These are phyloP conservation scores for Talaromyces islandicus DNA, from an alignment of 2,329 filamentous ascomycete species.

Conservation along the genomic window DNA sequence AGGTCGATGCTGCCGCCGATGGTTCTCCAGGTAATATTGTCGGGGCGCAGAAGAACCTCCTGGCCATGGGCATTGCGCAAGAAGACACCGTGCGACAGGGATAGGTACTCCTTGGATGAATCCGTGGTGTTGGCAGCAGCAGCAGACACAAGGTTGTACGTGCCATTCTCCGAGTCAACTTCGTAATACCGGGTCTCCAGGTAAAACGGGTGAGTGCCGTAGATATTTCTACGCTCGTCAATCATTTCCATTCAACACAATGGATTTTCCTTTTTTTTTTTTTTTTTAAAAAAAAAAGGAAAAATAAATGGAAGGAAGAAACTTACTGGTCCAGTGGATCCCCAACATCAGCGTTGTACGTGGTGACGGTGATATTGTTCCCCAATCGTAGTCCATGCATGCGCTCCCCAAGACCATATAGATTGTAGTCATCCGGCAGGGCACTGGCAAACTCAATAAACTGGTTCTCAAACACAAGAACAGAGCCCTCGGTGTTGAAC, in stretches of 20 bases:
- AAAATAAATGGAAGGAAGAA: background rate
- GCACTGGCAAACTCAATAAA: slow-evolving; percentile 67
- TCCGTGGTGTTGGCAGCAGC: slow-evolving; percentile 44
- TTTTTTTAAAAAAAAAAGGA: no score
- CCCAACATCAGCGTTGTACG: slow-evolving; percentile 63
- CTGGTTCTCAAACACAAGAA: slow-evolving; percentile 68
- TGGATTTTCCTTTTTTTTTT: background rate
- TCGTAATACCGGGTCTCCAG: slow-evolving; percentile 72
- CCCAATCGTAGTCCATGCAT: slow-evolving; percentile 67
- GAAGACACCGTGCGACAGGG: slow-evolving; percentile 71
- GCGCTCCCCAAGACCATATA: slow-evolving; percentile 69
- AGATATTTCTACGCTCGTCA: slow-evolving; percentile 51
- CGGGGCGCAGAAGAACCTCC: slow-evolving; percentile 60
- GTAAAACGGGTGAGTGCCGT: slow-evolving; percentile 73
- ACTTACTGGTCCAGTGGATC: slow-evolving; percentile 41
- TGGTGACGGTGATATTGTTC: slow-evolving; percentile 64
- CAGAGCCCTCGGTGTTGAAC: slow-evolving; percentile 59
- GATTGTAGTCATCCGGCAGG: slow-evolving; percentile 65
- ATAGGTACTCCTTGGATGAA: slow-evolving; percentile 52
- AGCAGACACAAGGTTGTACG: slow-evolving; percentile 46
- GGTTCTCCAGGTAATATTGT: slow-evolving; percentile 65
- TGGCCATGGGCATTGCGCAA: slow-evolving; percentile 70
- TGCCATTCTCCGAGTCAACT: slow-evolving; percentile 41
- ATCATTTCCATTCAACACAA: background rate
- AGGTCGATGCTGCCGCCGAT: slow-evolving; percentile 73